Evolutionary conservation across 2,329 filamentous ascomycete genomes (phyloP).

Genomic region (Cryphonectria radicalis): DNA sequence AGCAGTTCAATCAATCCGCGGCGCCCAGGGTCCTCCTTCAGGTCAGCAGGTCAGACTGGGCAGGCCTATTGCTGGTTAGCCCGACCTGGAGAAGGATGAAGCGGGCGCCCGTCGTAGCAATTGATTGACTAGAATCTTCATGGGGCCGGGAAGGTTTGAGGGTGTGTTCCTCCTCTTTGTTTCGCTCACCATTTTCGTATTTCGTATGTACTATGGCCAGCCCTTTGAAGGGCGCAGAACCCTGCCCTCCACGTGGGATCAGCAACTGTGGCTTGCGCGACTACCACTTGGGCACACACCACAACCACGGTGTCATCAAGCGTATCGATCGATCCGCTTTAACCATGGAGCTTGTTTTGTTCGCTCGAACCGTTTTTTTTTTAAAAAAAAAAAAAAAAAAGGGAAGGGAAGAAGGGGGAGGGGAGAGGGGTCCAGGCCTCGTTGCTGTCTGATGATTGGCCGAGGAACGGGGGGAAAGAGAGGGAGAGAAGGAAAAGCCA

Average conservation of each 20-base stretch:
- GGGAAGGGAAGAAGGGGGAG: too few relatives aligned
- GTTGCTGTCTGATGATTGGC: constrained; percentile 10
- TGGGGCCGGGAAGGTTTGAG: too few relatives aligned
- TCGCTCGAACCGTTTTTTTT: constrained; percentile 2
- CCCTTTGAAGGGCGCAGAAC: neutral
- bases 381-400: too few relatives aligned
- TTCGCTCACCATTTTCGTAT: neutral
- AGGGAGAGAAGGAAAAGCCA: neutral
- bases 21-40: neutral
- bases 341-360: neutral
- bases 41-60: neutral
- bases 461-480: neutral
- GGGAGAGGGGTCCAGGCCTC: too few relatives aligned
- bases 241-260: constrained; percentile 20
- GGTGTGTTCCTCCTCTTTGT: too few relatives aligned
- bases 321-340: neutral
- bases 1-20: neutral
- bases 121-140: constrained; percentile 4
- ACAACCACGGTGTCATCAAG: neutral
- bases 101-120: neutral
- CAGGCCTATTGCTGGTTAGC: neutral
- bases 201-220: too few relatives aligned
- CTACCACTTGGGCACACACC: neutral
- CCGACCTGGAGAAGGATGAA: neutral
- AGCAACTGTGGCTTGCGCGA: constrained; percentile 14